phyloP scores from a whole-genome alignment of 164 flowering plant species.

The Magnolia changhungtana region DNA sequence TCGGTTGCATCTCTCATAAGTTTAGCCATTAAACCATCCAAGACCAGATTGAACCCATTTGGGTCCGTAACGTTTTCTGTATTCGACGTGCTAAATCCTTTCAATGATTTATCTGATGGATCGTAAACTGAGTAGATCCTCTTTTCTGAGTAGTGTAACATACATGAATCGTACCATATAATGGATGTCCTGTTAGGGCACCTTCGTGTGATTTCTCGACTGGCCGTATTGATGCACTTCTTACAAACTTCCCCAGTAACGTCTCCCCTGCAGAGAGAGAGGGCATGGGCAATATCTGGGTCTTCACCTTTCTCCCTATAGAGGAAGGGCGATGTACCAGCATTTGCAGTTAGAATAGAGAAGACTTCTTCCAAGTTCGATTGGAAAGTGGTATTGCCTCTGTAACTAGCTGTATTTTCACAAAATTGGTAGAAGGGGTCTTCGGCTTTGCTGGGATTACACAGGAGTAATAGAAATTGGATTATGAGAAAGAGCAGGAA shows the following conservation, averaged over 20 bases:
- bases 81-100: slow-evolving; percentile 6
- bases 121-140: slow-evolving; percentile 9
- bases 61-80: not conserved
- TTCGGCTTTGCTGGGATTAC: not conserved
- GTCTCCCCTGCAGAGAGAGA: slow-evolving; percentile 14
- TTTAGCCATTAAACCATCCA: not conserved
- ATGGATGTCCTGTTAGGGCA: slow-evolving; percentile 25
- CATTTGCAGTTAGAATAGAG: not conserved
- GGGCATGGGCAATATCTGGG: slow-evolving; percentile 21
- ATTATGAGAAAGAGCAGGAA: not conserved
- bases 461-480: not conserved
- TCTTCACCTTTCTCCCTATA: not conserved
- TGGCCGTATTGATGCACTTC: slow-evolving; percentile 18
- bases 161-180: slow-evolving; percentile 26
- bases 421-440: not conserved
- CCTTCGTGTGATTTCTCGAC: not conserved
- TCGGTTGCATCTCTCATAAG: too few relatives aligned
- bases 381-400: not conserved
- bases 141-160: slow-evolving; percentile 28
- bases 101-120: accelerated
- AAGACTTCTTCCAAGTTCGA: not conserved
- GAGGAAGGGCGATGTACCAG: not conserved
- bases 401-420: not conserved
- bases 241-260: slow-evolving; percentile 10
- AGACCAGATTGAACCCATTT: slow-evolving; percentile 1